A percentile compares a stretch with the other conserved stretches of the same genome.
phyloP scores from a whole-genome alignment of 768 basidiomycete species.

The Suillus sp. region DNA sequence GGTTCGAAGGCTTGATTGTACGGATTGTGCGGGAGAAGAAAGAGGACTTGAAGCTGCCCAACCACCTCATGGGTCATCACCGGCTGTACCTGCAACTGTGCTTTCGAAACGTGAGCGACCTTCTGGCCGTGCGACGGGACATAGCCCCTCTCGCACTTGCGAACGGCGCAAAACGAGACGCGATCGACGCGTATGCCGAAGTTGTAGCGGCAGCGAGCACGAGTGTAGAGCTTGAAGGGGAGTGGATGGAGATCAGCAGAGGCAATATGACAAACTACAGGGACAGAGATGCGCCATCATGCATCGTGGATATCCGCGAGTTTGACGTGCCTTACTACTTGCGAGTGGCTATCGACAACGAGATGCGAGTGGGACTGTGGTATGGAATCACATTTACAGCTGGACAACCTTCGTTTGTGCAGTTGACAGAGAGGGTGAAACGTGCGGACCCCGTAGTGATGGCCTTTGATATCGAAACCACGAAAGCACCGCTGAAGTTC shows the following conservation, averaged over 20 bases:
- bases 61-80: conserved; percentile 94
- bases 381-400: conserved; percentile 84
- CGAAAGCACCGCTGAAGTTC: conserved; percentile 99
- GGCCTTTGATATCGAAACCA: conserved; percentile 99
- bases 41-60: conserved; percentile 93
- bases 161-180: conserved; percentile 90
- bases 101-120: conserved; percentile 93
- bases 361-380: conserved; percentile 98
- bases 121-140: conserved; percentile 85
- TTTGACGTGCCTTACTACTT: conserved; percentile 98
- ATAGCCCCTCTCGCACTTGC: conserved; percentile 86
- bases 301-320: conserved; percentile 92
- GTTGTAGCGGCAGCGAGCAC: conserved; percentile 78
- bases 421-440: conserved; percentile 83
- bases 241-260: conserved; percentile 51
- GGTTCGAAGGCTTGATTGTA: conserved; percentile 84
- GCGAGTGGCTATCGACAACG: conserved; percentile 99
- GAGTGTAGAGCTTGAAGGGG: conserved; percentile 70
- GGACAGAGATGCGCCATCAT: conserved; percentile 86
- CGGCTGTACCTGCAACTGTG: conserved; percentile 85
- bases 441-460: conserved; percentile 99
- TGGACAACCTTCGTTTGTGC: conserved; percentile 74
- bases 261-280: conserved; percentile 42
- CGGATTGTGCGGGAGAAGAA: conserved; percentile 82
- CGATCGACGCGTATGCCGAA: conserved; percentile 97